phyloP scores from a whole-genome alignment of 441 rosid genomes.

The Macaranga tanarius region DNA sequence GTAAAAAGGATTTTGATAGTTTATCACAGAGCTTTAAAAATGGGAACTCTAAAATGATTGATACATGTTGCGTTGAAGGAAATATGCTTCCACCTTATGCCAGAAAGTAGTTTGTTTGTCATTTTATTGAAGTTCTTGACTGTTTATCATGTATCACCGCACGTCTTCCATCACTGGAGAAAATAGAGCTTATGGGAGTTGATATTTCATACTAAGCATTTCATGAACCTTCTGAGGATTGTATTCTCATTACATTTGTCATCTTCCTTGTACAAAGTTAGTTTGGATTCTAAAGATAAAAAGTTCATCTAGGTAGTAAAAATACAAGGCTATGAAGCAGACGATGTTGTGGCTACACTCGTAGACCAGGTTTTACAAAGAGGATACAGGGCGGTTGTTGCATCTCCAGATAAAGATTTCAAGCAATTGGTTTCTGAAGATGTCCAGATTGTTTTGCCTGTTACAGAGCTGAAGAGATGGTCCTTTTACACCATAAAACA shows the following conservation, averaged over 20 bases:
- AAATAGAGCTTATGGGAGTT: background rate
- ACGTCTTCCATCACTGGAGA: background rate
- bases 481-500: conserved; percentile 83
- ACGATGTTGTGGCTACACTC: conserved; percentile 85
- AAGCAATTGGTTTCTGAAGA: conserved; percentile 89
- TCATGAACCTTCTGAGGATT: background rate
- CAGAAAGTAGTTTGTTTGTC: background rate
- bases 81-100: background rate
- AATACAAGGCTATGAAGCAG: conserved; percentile 80
- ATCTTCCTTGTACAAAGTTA: background rate
- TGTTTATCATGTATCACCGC: too few relatives aligned
- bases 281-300: conserved; percentile 7
- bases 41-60: too few relatives aligned
- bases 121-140: background rate
- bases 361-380: conserved; percentile 59
- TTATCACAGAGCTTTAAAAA: background rate
- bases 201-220: background rate
- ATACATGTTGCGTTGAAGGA: background rate
- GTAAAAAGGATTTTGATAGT: background rate
- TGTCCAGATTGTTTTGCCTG: conserved; percentile 83
- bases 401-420: conserved; percentile 96
- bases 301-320: conserved; percentile 56
- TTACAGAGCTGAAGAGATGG: conserved; percentile 71
- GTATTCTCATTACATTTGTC: background rate
- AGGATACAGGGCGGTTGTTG: conserved; percentile 66